phyloP scores from a whole-genome alignment of 1,139 yeast species.

The Tardiomyces digboiensis region DNA sequence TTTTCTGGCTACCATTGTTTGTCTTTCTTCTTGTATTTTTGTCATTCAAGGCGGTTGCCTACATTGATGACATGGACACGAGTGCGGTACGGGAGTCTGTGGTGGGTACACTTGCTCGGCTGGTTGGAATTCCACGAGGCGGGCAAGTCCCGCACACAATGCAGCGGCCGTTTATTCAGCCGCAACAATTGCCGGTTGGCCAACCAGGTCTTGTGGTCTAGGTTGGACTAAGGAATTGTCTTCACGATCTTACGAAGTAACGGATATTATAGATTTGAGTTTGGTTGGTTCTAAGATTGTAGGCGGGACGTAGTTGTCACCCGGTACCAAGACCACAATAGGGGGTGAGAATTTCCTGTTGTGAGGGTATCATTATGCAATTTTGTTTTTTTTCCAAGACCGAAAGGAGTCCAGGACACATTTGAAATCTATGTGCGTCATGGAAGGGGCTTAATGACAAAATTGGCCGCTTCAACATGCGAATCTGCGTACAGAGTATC shows the following conservation, averaged over 20 bases:
- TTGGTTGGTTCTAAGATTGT: too few species aligned
- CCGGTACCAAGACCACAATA: too few species aligned
- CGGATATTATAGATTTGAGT: neutral
- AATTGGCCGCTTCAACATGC: neutral
- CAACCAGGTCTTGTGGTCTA: neutral
- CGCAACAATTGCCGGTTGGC: neutral
- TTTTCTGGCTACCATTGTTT: constrained; percentile 56
- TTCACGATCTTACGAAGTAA: neutral
- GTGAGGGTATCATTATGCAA: too few species aligned
- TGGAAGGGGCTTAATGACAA: neutral
- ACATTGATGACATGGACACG: neutral
- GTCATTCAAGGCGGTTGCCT: neutral
- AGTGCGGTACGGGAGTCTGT: neutral
- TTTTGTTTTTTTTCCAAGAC: too few species aligned
- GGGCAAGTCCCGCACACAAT: neutral
- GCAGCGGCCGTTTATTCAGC: neutral
- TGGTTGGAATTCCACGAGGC: neutral
- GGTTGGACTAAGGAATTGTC: neutral
- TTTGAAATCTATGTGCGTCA: too few species aligned
- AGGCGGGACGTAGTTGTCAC: too few species aligned
- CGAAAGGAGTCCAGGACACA: too few species aligned
- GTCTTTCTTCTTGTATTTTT: constrained; percentile 11
- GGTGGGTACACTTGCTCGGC: neutral
- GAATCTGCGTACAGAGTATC: neutral
- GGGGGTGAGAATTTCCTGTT: too few species aligned